Percentiles rank a stretch among this genome's conserved stretches.
These are phyloP conservation scores for Hortiboletus campestris DNA, from an alignment of 768 basidiomycete species.

Conservation along the genomic window DNA sequence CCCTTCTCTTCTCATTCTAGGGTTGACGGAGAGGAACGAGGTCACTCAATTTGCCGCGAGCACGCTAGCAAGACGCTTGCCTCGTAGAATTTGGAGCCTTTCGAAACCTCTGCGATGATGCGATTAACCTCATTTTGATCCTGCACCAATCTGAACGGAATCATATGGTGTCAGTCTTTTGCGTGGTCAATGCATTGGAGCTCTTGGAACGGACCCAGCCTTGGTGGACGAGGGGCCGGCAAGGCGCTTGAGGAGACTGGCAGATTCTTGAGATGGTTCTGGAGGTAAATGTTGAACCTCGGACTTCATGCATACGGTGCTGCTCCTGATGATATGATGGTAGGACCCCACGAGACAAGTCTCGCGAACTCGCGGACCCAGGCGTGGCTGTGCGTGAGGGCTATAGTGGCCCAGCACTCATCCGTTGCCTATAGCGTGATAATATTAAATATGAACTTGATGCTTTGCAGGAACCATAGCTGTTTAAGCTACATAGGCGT, in stretches of 20 bases:
- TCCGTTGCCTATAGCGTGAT: background rate
- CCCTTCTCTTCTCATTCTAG: conserved; percentile 88
- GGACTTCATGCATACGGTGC: conserved; percentile 18
- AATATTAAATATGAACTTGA: background rate
- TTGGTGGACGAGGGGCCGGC: conserved; percentile 89
- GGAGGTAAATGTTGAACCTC: conserved; percentile 22
- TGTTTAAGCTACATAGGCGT: background rate
- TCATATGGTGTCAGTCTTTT: conserved; percentile 10
- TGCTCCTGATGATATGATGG: background rate
- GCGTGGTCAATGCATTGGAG: background rate
- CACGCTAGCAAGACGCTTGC: conserved; percentile 35
- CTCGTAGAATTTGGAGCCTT: conserved; percentile 92
- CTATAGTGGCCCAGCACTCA: too few species aligned
- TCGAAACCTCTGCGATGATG: conserved; percentile 86
- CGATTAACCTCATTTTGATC: conserved; percentile 85
- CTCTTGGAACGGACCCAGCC: conserved; percentile 61
- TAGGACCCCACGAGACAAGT: background rate
- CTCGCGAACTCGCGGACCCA: background rate
- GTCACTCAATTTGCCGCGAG: conserved; percentile 1
- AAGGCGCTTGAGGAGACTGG: conserved; percentile 72
- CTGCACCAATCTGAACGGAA: conserved; percentile 52
- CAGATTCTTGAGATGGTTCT: conserved; percentile 55
- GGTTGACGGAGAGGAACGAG: background rate
- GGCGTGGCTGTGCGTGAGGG: conserved; percentile 9
- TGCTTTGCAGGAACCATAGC: background rate